phyloP scores from a whole-genome alignment of 192 early-diverging fungal species.

The Haplosporangium gracile region DNA sequence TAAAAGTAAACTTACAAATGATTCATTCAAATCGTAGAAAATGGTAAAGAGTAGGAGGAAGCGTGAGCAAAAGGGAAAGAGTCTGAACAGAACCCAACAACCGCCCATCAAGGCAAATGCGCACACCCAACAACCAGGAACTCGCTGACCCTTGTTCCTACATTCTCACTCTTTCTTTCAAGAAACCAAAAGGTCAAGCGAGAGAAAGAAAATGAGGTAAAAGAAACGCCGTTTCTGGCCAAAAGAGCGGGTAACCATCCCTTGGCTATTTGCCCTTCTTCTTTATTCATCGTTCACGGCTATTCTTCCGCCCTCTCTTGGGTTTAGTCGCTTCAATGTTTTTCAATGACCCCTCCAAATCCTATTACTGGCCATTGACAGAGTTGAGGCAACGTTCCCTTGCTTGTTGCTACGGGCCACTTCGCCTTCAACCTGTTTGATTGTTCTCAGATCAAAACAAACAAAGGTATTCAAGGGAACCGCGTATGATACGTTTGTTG shows the following conservation, averaged over 20 bases:
- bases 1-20: background rate
- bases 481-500: background rate
- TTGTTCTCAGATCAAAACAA: background rate
- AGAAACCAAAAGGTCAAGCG: background rate
- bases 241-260: slow-evolving; percentile 1
- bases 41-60: background rate
- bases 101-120: too few relatives aligned
- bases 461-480: too few relatives aligned
- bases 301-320: background rate
- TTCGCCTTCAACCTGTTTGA: background rate
- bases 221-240: background rate
- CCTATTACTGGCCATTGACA: background rate
- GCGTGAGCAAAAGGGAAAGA: too few relatives aligned
- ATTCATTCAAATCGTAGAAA: background rate
- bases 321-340: background rate
- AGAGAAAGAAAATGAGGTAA: background rate
- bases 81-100: too few relatives aligned
- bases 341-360: background rate
- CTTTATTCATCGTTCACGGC: background rate
- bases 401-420: background rate
- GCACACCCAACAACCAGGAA: too few relatives aligned
- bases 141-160: too few relatives aligned
- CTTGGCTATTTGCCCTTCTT: background rate
- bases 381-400: background rate
- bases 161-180: background rate